Evolutionary conservation across 345 rosid genomes (phyloP).

Genomic region (Corchorus capsularis): DNA sequence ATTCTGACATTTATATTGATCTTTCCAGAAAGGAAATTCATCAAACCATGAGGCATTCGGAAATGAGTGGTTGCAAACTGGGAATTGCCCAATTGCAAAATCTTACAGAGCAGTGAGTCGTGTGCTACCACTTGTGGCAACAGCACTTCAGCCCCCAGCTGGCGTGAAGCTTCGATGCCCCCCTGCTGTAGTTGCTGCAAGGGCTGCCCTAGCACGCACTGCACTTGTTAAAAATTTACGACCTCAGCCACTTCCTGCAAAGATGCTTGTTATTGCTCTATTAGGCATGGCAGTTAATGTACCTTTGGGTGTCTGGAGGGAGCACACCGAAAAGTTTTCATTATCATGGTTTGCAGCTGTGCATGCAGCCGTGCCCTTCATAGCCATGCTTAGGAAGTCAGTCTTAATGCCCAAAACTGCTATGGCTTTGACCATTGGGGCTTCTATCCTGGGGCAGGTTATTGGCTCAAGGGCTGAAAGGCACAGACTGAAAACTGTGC

Average conservation of each 20-base stretch:
- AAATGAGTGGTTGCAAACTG: constrained; percentile 74
- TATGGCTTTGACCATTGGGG: constrained; percentile 83
- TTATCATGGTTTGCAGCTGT: constrained; percentile 80
- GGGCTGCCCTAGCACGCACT: constrained; percentile 83
- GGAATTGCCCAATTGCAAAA: constrained; percentile 89
- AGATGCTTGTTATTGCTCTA: constrained; percentile 75
- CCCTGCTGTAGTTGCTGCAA: constrained; percentile 75
- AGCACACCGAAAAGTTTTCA: constrained; percentile 84
- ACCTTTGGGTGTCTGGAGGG: constrained; percentile 86
- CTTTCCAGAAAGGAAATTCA: constrained; percentile 52
- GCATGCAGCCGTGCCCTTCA: constrained; percentile 94
- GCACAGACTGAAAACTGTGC: constrained; percentile 51
- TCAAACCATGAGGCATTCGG: constrained; percentile 70
- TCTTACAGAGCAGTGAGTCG: constrained; percentile 74
- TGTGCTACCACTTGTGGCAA: constrained; percentile 73
- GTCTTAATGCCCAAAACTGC: constrained; percentile 85
- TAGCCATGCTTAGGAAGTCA: constrained; percentile 89
- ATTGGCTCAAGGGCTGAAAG: constrained; percentile 93
- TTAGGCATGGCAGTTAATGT: constrained; percentile 88
- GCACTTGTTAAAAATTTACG: constrained; percentile 69
- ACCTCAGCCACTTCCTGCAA: constrained; percentile 87
- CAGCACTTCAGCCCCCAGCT: constrained; percentile 61
- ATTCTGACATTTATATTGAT: constrained; percentile 15
- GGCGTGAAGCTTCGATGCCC: constrained; percentile 76
- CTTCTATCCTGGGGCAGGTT: constrained; percentile 82